Evolutionary conservation across 345 rosid genomes (phyloP).

Genomic region (Eucalyptus camaldulensis): DNA sequence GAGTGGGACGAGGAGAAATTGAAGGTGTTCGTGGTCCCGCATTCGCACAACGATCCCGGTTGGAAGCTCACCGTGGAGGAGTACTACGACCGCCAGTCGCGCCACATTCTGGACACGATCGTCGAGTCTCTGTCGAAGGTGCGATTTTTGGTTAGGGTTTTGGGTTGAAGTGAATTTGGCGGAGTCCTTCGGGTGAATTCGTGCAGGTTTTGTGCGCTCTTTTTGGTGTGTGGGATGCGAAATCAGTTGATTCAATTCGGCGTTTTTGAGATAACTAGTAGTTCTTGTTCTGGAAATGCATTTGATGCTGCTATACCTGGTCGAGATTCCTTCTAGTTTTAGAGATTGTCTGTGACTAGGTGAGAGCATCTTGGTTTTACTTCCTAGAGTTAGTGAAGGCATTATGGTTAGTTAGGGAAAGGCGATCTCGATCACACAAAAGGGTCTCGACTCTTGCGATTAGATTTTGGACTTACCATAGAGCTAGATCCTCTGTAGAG

Average conservation of each 20-base stretch:
- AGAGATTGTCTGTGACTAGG: not conserved
- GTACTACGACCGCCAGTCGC: conserved; percentile 76
- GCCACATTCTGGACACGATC: conserved; percentile 80
- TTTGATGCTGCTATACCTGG: not conserved
- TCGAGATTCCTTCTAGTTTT: not conserved
- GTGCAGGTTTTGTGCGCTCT: not conserved
- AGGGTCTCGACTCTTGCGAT: not conserved
- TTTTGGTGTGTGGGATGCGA: not conserved
- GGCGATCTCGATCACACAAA: not conserved
- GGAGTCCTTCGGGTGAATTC: not conserved
- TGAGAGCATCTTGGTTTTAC: not conserved
- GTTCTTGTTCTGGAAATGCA: not conserved
- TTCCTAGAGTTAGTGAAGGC: not conserved
- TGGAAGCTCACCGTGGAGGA: conserved; percentile 97
- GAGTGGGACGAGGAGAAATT: conserved; percentile 88
- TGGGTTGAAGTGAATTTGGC: not conserved
- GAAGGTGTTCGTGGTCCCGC: conserved; percentile 89
- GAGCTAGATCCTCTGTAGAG: not conserved
- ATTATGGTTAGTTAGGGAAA: not conserved
- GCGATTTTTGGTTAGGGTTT: not conserved
- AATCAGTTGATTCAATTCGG: not conserved
- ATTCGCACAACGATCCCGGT: conserved; percentile 98
- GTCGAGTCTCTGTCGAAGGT: conserved; percentile 85
- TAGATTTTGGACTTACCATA: not conserved
- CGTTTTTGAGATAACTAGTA: not conserved